These are phyloP conservation scores for Harringtonia aguacate DNA, from an alignment of 2,329 filamentous ascomycete genomes.

Conservation along the genomic window DNA sequence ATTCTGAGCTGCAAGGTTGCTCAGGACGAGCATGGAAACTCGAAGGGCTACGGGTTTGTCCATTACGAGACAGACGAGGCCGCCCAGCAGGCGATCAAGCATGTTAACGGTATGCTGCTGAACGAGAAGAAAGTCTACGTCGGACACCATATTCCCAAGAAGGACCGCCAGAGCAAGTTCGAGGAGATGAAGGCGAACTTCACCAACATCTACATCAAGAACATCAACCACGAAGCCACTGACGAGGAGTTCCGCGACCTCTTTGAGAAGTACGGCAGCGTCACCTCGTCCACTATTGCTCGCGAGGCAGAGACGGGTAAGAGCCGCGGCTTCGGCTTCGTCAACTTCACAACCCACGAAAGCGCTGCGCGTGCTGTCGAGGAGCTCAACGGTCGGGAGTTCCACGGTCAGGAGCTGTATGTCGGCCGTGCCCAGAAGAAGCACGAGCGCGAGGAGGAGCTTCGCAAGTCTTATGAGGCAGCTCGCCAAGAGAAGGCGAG, in stretches of 20 bases:
- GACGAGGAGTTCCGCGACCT: conserved; percentile 92
- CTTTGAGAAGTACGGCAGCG: conserved; percentile 85
- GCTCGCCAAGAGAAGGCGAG: conserved; percentile 95
- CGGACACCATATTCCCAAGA: conserved; percentile 98
- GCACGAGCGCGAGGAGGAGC: conserved; percentile 98
- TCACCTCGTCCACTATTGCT: conserved; percentile 90
- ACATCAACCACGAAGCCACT: conserved; percentile 72
- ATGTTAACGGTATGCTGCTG: conserved; percentile 97
- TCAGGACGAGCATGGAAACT: conserved; percentile 91
- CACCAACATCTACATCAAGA: conserved; percentile 99
- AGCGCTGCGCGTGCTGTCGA: conserved; percentile 78
- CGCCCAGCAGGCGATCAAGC: conserved; percentile 94
- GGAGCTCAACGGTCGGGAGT: conserved; percentile 81
- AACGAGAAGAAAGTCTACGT: conserved; percentile 99
- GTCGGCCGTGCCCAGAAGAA: conserved; percentile 98
- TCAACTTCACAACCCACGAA: conserved; percentile 92
- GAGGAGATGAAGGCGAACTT: conserved; percentile 99
- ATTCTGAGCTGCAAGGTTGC: conserved; percentile 99
- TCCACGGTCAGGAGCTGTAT: conserved; percentile 91
- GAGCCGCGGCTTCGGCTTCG: conserved; percentile 91
- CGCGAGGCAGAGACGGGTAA: conserved; percentile 76
- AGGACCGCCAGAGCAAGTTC: conserved; percentile 99
- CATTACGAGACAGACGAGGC: conserved; percentile 99
- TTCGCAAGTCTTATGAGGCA: conserved; percentile 97
- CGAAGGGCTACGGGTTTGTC: conserved; percentile 98